Conservation (phyloP, 164 flowering plant species). For the Annona squamosa region DNA sequence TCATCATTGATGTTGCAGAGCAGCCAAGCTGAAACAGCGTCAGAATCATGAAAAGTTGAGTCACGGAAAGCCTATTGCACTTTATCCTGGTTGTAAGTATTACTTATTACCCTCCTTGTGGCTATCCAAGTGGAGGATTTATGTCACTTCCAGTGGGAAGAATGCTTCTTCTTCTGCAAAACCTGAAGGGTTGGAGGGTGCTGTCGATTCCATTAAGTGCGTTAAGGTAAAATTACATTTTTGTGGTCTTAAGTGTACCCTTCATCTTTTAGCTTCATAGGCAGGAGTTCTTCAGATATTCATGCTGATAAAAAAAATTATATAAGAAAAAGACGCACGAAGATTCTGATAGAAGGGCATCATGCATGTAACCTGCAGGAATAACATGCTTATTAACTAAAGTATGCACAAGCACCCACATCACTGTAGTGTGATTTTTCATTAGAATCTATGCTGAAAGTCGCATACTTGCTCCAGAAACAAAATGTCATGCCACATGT, state of each 20-base stretch:
- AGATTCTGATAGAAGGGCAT: no score
- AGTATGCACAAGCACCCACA: no score
- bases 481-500: no score
- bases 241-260: neutral
- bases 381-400: no score
- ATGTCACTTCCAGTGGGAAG: constrained; percentile 57
- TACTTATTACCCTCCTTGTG: constrained; percentile 82
- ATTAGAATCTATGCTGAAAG: no score
- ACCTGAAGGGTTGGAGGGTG: constrained; percentile 56
- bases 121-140: constrained; percentile 79
- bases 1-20: constrained; percentile 45
- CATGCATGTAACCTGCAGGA: no score
- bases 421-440: no score
- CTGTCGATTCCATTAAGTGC: constrained; percentile 56
- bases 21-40: constrained; percentile 65
- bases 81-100: constrained; percentile 51
- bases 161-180: constrained; percentile 42
- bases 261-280: neutral
- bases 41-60: constrained; percentile 85
- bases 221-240: constrained; percentile 40
- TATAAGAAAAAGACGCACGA: no score
- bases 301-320: neutral
- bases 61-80: constrained; percentile 48
- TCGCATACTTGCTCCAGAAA: no score
- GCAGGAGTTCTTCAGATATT: neutral